Percentiles rank a stretch among this genome's conserved stretches.
Conservation (phyloP, 495 filamentous ascomycete genomes). For the Lichenothelia convexa region DNA sequence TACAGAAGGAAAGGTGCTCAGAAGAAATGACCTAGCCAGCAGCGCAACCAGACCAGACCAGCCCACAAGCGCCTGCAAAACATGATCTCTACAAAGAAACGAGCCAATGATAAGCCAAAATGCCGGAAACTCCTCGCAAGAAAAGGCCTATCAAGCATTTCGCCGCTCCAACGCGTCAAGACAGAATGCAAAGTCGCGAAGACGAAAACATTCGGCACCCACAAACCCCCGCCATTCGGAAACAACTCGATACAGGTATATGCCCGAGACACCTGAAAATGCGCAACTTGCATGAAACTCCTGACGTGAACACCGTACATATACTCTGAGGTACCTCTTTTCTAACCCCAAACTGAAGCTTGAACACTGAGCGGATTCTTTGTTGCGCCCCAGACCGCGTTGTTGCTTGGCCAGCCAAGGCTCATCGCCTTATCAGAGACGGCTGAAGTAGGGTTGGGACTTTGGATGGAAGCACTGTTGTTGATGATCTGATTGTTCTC, state of each 20-base stretch:
- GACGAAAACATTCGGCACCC: background rate
- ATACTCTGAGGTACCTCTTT: background rate
- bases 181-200: background rate
- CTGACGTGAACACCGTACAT: constrained; percentile 10
- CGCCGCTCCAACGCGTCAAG: too few relatives aligned
- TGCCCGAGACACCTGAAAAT: constrained; percentile 17
- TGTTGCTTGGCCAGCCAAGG: constrained; percentile 20
- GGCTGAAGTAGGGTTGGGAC: constrained; percentile 35
- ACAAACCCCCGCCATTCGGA: background rate
- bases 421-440: constrained; percentile 17
- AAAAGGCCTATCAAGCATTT: too few relatives aligned
- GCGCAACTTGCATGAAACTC: constrained; percentile 20
- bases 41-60: too few relatives aligned
- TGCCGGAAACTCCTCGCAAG: too few relatives aligned
- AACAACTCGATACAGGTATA: constrained; percentile 6
- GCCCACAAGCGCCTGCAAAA: too few relatives aligned
- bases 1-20: too few relatives aligned
- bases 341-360: constrained; percentile 25
- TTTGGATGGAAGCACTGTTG: constrained; percentile 42
- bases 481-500: constrained; percentile 30
- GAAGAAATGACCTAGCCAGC: too few relatives aligned
- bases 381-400: constrained; percentile 18
- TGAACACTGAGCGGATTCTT: constrained; percentile 21
- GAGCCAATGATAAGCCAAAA: too few relatives aligned
- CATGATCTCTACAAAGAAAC: too few relatives aligned